Evolutionary conservation across 2,329 filamentous ascomycete species (phyloP), one percentile per base, ranked within the genome.

Genomic region (Aspergillus arachidicola): DNA sequence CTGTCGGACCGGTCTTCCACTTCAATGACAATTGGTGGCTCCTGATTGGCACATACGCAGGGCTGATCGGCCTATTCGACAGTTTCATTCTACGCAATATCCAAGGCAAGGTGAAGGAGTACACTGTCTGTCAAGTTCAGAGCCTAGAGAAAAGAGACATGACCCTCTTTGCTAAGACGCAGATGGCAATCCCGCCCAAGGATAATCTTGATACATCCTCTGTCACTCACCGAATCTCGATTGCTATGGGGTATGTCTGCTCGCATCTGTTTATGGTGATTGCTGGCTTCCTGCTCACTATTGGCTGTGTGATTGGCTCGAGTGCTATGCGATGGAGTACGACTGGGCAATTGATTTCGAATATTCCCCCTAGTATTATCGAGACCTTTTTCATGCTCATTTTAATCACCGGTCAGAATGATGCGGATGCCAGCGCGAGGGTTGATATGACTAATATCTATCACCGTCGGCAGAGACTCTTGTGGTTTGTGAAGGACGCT

Each of bases 1-100:
- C 73, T 6, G 71, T 81, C 10, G 81, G 81, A 1, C 76, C 76
- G 4, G 51, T 73, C 4, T 74, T 83, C 61, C 51, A 73, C 3
- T 83, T 80, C 66, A 74, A 77, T 61, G 69, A 73, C 61, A 82
- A 80, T 69, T 83, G 81, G 81, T 82, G 79, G 77, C 75, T 83
- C 0, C 74, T 83, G 19, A 82, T 83, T 55, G 81, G 81, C 14
- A 83, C 81, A 0, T 83, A 82, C 64, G 80, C 81, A 0, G 81
- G 81, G 2, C 73, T 83, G 6, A 73, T 83, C 53, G 81, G 81
- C 2, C 74, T 82, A 57, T 73, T 79, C 36, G 80, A 83, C 64
- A 78, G 79, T 30, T 83, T 83, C 62, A 75, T 83, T 16, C 74
- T 83, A 14, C 78, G 79, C 41, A 82, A 83, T 59, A 72, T 83